Base-by-base conservation (phyloP, 2,329 filamentous ascomycete species). In the Neofusicoccum cordaticola region DNA sequence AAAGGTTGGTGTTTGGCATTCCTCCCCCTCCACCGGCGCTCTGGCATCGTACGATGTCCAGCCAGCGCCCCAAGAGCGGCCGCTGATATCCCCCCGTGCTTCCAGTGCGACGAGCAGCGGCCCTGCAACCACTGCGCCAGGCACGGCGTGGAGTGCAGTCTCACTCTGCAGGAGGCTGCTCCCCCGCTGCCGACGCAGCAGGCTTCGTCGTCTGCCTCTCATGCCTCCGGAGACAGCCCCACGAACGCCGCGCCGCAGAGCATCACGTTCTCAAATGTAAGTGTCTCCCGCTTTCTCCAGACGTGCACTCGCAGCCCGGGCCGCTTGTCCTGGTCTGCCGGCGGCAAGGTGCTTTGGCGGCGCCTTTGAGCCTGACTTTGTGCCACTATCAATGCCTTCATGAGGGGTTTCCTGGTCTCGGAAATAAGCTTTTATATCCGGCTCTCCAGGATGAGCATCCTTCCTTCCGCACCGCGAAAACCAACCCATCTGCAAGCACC, bases 91-190 rank as follows among this genome's bases (percentile, higher is more conserved):
- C 31, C 41, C 17, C 11, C 19, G 39, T 57, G 34, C 41, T 50
- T 65, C 19, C 65, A 78, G 75, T 78, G 75, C 67, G 75, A 78
- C 64, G 75, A 78, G 68, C 70, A 71, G 37, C 75, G 73, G 63
- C 75, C 75, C 11, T 78, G 75, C 63, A 74, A 73, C 19, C 76
- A 73, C 66, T 78, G 75, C 67, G 69, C 73, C 48, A 71, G 75
- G 62, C 75, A 78, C 68, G 71, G 73, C 41, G 75, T 77, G 13
- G 68, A 70, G 57, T 78, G 75, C 67, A 76, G 73, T 66, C 70
- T 78, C 31, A 64, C 62, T 17, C 27, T 27, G 52, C 62, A 31
- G 31, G 51, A 64, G 12, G 61, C 37, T 47, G 19, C 62, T 45
- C 62, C 50, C 8, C 48, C 61, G 27, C 52, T 52, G 34, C 51